Evolutionary conservation across 257 asterid genomes (phyloP).

Genomic region (Salvia rosmarinus): DNA sequence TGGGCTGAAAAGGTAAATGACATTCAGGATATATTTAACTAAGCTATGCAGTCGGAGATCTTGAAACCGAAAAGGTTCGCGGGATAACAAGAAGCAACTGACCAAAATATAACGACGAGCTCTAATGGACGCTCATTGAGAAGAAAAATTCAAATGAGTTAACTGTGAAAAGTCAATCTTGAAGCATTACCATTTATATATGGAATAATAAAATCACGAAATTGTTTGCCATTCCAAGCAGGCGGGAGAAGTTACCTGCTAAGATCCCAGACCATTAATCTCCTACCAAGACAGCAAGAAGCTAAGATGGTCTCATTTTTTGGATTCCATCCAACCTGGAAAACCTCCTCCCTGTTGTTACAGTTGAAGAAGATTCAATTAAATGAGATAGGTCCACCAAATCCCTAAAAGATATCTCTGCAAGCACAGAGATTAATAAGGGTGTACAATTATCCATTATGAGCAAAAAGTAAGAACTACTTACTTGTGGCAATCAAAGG

Average conservation of each 20-base stretch:
- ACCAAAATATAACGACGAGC: slow-evolving; percentile 1
- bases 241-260: slow-evolving; percentile 67
- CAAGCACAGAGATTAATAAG: not conserved
- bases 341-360: slow-evolving; percentile 83
- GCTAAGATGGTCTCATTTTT: slow-evolving; percentile 91
- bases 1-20: too few species aligned
- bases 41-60: too few species aligned
- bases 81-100: not conserved
- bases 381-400: not conserved
- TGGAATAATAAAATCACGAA: not conserved
- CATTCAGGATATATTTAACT: too few species aligned
- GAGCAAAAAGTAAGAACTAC: slow-evolving; percentile 27
- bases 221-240: not conserved
- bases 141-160: not conserved
- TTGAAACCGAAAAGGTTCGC: too few species aligned
- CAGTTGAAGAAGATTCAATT: slow-evolving; percentile 27
- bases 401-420: not conserved
- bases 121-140: not conserved
- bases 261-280: slow-evolving; percentile 98
- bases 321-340: slow-evolving; percentile 99
- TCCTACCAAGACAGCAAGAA: slow-evolving; percentile 94
- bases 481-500: slow-evolving; percentile 89
- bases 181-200: not conserved
- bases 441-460: not conserved
- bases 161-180: not conserved